phyloP scores from a whole-genome alignment of 2,329 filamentous ascomycete species.

The Talaromyces rugulosus region DNA sequence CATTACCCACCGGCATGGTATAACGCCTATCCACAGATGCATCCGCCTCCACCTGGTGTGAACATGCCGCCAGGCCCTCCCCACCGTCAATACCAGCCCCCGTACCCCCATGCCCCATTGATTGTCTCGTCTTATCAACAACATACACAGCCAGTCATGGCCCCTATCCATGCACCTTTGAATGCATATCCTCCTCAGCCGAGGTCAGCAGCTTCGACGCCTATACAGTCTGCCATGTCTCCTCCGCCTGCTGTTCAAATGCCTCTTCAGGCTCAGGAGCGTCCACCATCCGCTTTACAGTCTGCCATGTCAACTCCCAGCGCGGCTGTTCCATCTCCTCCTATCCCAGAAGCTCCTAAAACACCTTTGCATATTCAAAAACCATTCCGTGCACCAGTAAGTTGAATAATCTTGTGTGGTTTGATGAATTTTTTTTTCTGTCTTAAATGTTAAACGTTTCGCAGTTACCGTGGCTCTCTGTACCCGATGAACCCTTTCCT shows the following conservation, averaged over 20 bases:
- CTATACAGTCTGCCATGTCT: slow-evolving; percentile 33
- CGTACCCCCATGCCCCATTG: slow-evolving; percentile 35
- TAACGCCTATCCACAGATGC: slow-evolving; percentile 38
- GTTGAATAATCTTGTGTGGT: slow-evolving; percentile 13
- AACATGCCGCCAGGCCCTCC: slow-evolving; percentile 37
- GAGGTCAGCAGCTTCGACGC: slow-evolving; percentile 30
- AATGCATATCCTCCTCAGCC: slow-evolving; percentile 34
- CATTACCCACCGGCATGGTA: slow-evolving; percentile 45
- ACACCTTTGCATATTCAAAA: slow-evolving; percentile 25
- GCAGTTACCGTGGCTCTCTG: slow-evolving; percentile 59
- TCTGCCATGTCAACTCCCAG: slow-evolving; percentile 19
- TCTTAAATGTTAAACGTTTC: not conserved
- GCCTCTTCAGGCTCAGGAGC: slow-evolving; percentile 6
- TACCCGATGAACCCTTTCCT: slow-evolving; percentile 52
- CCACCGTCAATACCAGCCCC: slow-evolving; percentile 36
- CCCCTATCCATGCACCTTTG: slow-evolving; percentile 32
- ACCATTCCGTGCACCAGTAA: slow-evolving; percentile 49
- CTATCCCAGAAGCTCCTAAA: slow-evolving; percentile 23
- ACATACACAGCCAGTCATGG: slow-evolving; percentile 37
- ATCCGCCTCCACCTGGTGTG: slow-evolving; percentile 40
- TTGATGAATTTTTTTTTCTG: not conserved
- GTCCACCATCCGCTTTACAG: slow-evolving; percentile 11
- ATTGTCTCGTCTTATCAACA: slow-evolving; percentile 43
- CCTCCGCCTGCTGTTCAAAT: slow-evolving; percentile 21
- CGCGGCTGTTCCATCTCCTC: slow-evolving; percentile 26